Evolutionary conservation across 176 grass and related monocot genomes (phyloP).

Genomic region (Chloris gayana): DNA sequence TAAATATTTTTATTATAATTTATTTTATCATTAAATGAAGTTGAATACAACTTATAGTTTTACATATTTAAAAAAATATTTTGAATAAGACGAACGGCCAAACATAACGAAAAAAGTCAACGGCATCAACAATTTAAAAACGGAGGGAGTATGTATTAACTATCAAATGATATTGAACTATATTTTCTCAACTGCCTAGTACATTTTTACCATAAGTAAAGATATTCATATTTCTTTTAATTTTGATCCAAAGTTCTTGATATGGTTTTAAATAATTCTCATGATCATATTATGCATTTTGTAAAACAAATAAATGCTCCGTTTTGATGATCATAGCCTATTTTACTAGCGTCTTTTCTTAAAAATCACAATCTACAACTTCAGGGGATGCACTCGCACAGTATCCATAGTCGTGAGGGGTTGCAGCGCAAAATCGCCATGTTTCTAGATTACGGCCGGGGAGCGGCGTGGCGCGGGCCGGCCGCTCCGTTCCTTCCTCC

Average conservation of each 20-base stretch:
- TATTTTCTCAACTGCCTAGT: too few species aligned
- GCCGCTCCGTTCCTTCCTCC: conserved; percentile 10
- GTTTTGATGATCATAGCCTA: background rate
- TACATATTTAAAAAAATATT: too few species aligned
- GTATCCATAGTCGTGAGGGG: background rate
- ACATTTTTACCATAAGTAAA: too few species aligned
- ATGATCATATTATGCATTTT: background rate
- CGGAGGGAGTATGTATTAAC: too few species aligned
- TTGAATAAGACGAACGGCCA: too few species aligned
- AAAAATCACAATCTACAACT: background rate
- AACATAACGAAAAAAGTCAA: too few species aligned
- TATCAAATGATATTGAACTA: too few species aligned
- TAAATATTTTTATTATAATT: too few species aligned
- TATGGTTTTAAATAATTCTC: background rate
- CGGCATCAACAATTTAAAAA: too few species aligned
- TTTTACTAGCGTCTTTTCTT: background rate
- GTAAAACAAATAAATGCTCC: background rate
- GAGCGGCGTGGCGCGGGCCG: conserved; percentile 27
- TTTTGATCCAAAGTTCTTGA: background rate
- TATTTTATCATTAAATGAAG: too few species aligned
- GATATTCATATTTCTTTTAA: background rate
- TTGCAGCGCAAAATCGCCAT: conserved; percentile 12
- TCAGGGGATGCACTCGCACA: background rate
- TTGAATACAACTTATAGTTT: too few species aligned
- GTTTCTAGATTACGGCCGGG: conserved; percentile 35